Evolutionary conservation across 2,329 filamentous ascomycete genomes (phyloP).

Genomic region (Diaporthe citrichinensis): DNA sequence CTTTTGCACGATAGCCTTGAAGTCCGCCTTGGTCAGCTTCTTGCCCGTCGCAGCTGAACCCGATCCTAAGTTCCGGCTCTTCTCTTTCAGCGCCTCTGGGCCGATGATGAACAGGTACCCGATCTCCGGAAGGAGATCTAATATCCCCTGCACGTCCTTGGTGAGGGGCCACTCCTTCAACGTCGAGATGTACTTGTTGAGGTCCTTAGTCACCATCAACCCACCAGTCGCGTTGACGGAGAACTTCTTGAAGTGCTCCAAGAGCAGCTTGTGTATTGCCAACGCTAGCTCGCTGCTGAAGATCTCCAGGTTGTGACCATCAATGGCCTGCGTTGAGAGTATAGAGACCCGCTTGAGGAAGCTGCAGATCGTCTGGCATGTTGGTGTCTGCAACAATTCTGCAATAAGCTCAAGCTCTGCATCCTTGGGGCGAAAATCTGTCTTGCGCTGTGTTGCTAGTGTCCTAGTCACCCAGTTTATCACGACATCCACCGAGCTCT

Average conservation of each 20-base stretch:
- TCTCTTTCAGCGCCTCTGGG: conserved; percentile 80
- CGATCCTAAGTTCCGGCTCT: conserved; percentile 71
- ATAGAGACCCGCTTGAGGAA: conserved; percentile 81
- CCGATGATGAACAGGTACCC: conserved; percentile 97
- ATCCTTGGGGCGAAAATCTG: conserved; percentile 90
- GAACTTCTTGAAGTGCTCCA: conserved; percentile 96
- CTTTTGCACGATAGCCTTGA: conserved; percentile 87
- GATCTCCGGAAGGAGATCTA: conserved; percentile 93
- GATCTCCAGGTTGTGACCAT: conserved; percentile 85
- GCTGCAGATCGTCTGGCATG: conserved; percentile 83
- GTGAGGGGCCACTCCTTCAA: conserved; percentile 85
- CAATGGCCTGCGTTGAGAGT: conserved; percentile 77
- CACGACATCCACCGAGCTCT: conserved; percentile 74
- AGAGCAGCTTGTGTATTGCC: conserved; percentile 81
- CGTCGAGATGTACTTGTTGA: conserved; percentile 91
- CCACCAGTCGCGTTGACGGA: conserved; percentile 93
- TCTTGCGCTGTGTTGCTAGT: conserved; percentile 84
- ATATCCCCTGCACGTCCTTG: conserved; percentile 75
- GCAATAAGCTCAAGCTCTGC: conserved; percentile 73
- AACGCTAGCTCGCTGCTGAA: conserved; percentile 89
- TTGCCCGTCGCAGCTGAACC: conserved; percentile 59
- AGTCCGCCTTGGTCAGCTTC: conserved; percentile 76
- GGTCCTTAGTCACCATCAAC: conserved; percentile 95
- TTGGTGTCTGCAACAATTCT: conserved; percentile 87
- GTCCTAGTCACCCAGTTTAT: conserved; percentile 82